Evolutionary conservation across 2,329 filamentous ascomycete genomes (phyloP).

Genomic region (Penicillium verrucosum): DNA sequence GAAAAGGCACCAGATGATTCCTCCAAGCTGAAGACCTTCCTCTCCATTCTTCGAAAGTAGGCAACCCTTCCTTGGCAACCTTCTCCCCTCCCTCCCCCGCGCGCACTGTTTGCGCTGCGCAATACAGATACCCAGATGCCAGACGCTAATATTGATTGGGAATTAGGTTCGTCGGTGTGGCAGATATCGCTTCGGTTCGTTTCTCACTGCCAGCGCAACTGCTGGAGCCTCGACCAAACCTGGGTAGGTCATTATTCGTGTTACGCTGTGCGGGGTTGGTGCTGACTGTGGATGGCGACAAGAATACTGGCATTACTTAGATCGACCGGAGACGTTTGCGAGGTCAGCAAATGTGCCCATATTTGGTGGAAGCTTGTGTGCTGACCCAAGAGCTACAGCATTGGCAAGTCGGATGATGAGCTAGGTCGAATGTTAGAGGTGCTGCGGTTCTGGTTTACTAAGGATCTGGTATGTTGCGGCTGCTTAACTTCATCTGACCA

Average conservation of each 20-base stretch:
- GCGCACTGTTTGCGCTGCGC: background rate
- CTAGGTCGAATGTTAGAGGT: conserved; percentile 94
- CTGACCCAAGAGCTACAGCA: conserved; percentile 50
- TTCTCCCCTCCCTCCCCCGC: background rate
- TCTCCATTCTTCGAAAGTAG: conserved; percentile 84
- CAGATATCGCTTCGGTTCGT: conserved; percentile 90
- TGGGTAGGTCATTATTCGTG: conserved; percentile 51
- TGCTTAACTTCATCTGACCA: conserved; percentile 1
- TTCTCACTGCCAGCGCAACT: conserved; percentile 96
- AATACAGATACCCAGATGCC: background rate
- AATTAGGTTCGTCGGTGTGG: conserved; percentile 84
- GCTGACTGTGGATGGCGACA: conserved; percentile 16
- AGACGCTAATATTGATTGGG: conserved; percentile 7
- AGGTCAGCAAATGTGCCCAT: conserved; percentile 45
- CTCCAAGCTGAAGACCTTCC: conserved; percentile 84
- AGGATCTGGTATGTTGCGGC: conserved; percentile 65
- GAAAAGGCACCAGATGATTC: conserved; percentile 70
- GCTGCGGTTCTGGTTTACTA: conserved; percentile 96
- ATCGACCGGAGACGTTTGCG: conserved; percentile 86
- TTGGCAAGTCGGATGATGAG: conserved; percentile 85
- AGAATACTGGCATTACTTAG: conserved; percentile 99
- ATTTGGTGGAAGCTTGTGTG: conserved; percentile 18
- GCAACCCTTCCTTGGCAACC: conserved; percentile 24
- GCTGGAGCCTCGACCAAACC: conserved; percentile 90
- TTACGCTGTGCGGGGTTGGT: background rate